These are phyloP conservation scores for Alternaria ethzedia DNA, from an alignment of 2,329 filamentous ascomycete species.

Conservation along the genomic window DNA sequence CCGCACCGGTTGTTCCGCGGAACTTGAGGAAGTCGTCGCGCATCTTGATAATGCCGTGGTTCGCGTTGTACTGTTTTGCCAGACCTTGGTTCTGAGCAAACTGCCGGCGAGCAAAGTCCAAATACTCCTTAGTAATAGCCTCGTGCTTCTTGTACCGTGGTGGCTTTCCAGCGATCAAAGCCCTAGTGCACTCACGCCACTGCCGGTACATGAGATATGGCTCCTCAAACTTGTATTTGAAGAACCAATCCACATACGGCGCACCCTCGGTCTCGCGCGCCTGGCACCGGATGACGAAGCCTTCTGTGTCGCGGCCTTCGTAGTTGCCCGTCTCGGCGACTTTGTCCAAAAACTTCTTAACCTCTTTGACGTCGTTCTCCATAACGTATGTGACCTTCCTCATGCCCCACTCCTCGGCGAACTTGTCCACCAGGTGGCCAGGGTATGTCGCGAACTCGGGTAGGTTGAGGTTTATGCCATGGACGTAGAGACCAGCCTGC, in stretches of 20 bases:
- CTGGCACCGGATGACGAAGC: conserved; percentile 93
- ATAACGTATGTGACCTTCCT: conserved; percentile 82
- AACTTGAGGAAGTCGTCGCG: conserved; percentile 85
- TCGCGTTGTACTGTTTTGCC: conserved; percentile 75
- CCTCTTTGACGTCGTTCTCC: conserved; percentile 74
- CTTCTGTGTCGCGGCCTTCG: conserved; percentile 90
- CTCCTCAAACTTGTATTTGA: conserved; percentile 99
- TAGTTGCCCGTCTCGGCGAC: conserved; percentile 89
- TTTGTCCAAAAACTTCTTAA: conserved; percentile 81
- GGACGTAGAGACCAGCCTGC: conserved; percentile 87
- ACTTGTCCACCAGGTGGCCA: conserved; percentile 80
- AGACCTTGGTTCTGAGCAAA: conserved; percentile 73
- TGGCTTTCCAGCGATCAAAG: conserved; percentile 75
- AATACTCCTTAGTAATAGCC: conserved; percentile 89
- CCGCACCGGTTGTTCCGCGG: conserved; percentile 84
- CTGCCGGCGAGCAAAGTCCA: conserved; percentile 77
- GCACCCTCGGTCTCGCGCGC: conserved; percentile 59
- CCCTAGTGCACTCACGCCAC: conserved; percentile 96
- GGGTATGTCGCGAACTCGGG: conserved; percentile 89
- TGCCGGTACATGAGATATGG: conserved; percentile 98
- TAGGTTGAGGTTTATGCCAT: conserved; percentile 95
- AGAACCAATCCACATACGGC: conserved; percentile 92
- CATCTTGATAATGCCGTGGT: conserved; percentile 93
- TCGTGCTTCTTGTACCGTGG: conserved; percentile 86
- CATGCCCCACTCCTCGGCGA: conserved; percentile 93